Percentiles rank a stretch among this genome's conserved stretches.
These are phyloP conservation scores for Diaporthe longicolla DNA, from an alignment of 2,329 filamentous ascomycete genomes.

Conservation along the genomic window DNA sequence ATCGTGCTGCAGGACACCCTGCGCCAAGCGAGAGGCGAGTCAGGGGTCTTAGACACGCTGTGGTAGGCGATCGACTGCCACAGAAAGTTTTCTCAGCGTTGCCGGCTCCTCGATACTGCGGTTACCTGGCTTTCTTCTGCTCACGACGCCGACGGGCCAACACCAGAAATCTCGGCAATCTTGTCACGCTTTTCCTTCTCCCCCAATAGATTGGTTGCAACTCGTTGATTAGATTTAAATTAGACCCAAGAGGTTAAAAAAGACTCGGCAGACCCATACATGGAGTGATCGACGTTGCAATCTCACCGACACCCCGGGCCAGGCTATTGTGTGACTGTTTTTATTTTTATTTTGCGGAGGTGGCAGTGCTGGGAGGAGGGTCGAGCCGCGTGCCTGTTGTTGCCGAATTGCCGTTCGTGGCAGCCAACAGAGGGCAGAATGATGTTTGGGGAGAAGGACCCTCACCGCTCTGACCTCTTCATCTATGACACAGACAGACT, in stretches of 20 bases:
- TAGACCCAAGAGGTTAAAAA: not conserved
- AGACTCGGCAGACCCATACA: not conserved
- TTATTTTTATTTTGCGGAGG: slow-evolving; percentile 29
- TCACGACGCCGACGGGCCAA: slow-evolving; percentile 9
- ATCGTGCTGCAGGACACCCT: slow-evolving; percentile 23
- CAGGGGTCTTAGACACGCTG: slow-evolving; percentile 6
- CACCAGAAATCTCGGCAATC: slow-evolving; percentile 6
- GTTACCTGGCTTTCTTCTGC: slow-evolving; percentile 4
- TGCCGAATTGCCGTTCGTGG: slow-evolving; percentile 24
- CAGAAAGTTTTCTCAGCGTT: slow-evolving; percentile 25
- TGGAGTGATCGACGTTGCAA: slow-evolving; percentile 28
- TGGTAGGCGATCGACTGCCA: slow-evolving; percentile 7
- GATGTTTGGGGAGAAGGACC: slow-evolving; percentile 23
- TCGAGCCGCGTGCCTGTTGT: slow-evolving; percentile 4
- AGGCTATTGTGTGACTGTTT: not conserved
- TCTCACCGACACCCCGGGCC: slow-evolving; percentile 15
- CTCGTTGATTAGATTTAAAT: slow-evolving; percentile 7
- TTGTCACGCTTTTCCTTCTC: not conserved
- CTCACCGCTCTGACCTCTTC: slow-evolving; percentile 52
- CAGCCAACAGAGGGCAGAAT: slow-evolving; percentile 22
- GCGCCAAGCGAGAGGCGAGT: slow-evolving; percentile 17
- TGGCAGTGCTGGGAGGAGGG: slow-evolving; percentile 32
- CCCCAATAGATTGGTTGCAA: slow-evolving; percentile 3
- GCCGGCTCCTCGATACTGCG: not conserved
- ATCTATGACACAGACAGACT: slow-evolving; percentile 54